Evolutionary conservation across 805 yeast genomes (phyloP), one percentile per base, ranked within the genome.

Genomic region (Teunomyces gatunensis): DNA sequence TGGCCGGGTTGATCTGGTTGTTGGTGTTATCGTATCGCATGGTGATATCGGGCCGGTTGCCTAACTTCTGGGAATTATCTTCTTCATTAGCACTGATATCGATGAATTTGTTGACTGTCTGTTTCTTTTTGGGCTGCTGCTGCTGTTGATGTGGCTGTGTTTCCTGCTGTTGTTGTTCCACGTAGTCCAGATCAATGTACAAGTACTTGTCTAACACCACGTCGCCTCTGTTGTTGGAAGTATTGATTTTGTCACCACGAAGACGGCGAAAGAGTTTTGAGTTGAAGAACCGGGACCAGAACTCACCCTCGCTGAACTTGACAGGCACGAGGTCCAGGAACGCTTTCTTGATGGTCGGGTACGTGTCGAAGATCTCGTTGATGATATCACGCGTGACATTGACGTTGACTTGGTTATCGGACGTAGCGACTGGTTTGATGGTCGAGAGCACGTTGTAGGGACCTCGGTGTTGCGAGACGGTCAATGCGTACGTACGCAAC

Each of bases 261-360:
- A 94, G 71, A 57, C 90, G 81, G 54, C 97, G 76, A 60, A 91
- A 94, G 50, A 94, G 70, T 57, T 89, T 86, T 0, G 97, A 90
- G 58, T 89, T 84, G 74, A 94, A 94, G 59, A 94, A 94, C 52
- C 97, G 73, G 9, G 96, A 89, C 99, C 99, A 94, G 58, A 94
- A 94, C 60, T 87, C 96, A 36, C 92, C 91, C 63, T 94, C 98
- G 42, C 81, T 78, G 45, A 94, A 75, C 51, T 85, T 84, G 11
- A 51, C 57, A 0, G 98, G 99, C 4, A 94, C 99, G 48, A 84
- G 84, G 46, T 94, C 99, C 49, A 81, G 84, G 60, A 87, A 94
- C 0, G 98, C 98, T 52, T 80, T 81, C 50, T 88, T 81, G 21
- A 94, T 95, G 33, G 91, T 81, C 0, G 99, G 99, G 60, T 92